phyloP scores from a whole-genome alignment of 2,329 filamentous ascomycete genomes.

The Colletotrichum salicis region DNA sequence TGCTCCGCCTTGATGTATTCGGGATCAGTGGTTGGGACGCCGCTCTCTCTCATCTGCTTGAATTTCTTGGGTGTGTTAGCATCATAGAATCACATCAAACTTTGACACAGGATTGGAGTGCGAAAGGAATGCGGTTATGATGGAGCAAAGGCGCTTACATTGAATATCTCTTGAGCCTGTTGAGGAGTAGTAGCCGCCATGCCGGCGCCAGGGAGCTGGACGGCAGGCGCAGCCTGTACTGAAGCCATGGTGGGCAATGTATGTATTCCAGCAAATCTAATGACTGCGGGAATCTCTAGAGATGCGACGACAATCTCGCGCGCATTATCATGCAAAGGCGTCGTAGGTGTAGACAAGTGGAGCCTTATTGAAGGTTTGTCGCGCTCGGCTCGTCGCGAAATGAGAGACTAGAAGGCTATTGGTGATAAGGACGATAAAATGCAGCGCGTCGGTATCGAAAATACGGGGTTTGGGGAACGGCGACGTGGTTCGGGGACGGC shows the following conservation, averaged over 20 bases:
- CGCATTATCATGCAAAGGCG: slow-evolving; percentile 35
- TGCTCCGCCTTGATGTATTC: slow-evolving; percentile 86
- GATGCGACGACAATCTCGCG: slow-evolving; percentile 33
- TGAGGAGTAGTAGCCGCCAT: slow-evolving; percentile 78
- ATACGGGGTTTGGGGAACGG: neutral
- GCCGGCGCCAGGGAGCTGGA: slow-evolving; percentile 72
- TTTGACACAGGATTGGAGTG: slow-evolving; percentile 10
- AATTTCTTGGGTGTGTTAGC: slow-evolving; percentile 72
- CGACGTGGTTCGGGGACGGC: slow-evolving; percentile 24
- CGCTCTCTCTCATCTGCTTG: slow-evolving; percentile 86
- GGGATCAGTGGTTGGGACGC: slow-evolving; percentile 83
- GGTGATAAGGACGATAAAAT: slow-evolving; percentile 25
- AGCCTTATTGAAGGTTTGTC: slow-evolving; percentile 32
- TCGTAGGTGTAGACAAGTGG: slow-evolving; percentile 23
- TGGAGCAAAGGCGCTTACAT: slow-evolving; percentile 58
- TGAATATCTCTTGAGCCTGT: slow-evolving; percentile 79
- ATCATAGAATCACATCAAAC: neutral
- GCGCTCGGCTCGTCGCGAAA: slow-evolving; percentile 36
- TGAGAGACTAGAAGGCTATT: slow-evolving; percentile 35
- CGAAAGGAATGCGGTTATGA: neutral
- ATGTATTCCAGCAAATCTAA: slow-evolving; percentile 26
- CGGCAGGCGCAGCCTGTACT: slow-evolving; percentile 76
- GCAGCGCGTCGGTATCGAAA: slow-evolving; percentile 29
- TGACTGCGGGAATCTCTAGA: slow-evolving; percentile 35
- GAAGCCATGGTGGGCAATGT: slow-evolving; percentile 72